phyloP scores from a whole-genome alignment of 257 asterid genomes.

The Marsdenia floribunda region DNA sequence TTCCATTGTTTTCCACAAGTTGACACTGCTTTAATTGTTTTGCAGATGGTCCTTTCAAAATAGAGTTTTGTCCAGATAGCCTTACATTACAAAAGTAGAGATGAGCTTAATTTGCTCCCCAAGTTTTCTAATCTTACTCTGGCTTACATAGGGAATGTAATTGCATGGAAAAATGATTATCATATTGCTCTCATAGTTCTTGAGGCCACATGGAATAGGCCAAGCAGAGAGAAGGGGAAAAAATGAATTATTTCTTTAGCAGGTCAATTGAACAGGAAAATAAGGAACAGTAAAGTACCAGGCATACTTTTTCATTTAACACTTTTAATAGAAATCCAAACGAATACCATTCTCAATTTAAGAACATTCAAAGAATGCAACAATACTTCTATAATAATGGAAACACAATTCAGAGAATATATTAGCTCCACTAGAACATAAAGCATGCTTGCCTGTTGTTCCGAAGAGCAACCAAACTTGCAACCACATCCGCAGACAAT shows the following conservation, averaged over 20 bases:
- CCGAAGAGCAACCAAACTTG: constrained; percentile 82
- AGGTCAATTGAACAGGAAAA: constrained; percentile 7
- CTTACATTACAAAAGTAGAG: not conserved
- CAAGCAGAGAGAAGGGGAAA: not conserved
- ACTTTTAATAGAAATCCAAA: not conserved
- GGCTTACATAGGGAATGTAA: not conserved
- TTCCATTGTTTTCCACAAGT: not conserved
- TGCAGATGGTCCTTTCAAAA: not conserved
- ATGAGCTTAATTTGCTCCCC: not conserved
- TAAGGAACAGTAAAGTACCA: not conserved
- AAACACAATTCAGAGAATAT: not conserved
- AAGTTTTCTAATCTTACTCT: not conserved
- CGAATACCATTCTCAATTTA: not conserved
- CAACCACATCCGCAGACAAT: constrained; percentile 91
- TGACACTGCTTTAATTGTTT: not conserved
- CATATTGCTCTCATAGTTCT: not conserved
- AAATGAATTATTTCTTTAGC: not conserved
- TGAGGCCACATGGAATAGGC: not conserved
- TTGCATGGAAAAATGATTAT: not conserved
- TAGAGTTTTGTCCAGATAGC: not conserved
- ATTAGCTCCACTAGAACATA: constrained; percentile 9
- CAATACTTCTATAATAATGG: not conserved
- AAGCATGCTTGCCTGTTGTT: constrained; percentile 72
- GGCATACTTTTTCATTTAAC: not conserved
- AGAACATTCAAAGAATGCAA: not conserved